Conservation (phyloP, 768 basidiomycete genomes). For the Mycena galericulata region DNA sequence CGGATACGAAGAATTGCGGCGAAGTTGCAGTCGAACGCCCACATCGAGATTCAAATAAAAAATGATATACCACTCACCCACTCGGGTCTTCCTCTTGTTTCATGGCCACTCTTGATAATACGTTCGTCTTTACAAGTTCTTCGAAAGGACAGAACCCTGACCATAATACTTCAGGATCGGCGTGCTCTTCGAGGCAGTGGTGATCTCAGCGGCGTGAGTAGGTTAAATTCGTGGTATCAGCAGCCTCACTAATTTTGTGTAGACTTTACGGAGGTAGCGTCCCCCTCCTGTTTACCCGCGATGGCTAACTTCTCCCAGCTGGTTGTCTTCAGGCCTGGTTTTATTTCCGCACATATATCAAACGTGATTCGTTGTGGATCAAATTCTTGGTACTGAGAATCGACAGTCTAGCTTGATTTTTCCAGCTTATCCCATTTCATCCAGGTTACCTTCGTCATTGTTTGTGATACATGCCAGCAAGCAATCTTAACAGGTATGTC, state of each 20-base stretch:
- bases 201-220: slow-evolving; percentile 20
- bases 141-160: too few relatives aligned
- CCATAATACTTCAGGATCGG: not conserved
- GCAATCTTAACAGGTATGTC: slow-evolving; percentile 29
- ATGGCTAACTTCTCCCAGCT: not conserved
- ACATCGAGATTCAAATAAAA: too few relatives aligned
- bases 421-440: not conserved
- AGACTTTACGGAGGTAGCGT: slow-evolving; percentile 17
- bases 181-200: slow-evolving; percentile 5
- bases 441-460: slow-evolving; percentile 27
- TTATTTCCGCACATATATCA: slow-evolving; percentile 12
- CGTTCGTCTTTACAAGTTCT: not conserved
- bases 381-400: not conserved
- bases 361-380: slow-evolving; percentile 2
- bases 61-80: too few relatives aligned
- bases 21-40: not conserved
- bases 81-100: too few relatives aligned
- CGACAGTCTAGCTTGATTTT: not conserved
- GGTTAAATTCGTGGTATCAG: too few relatives aligned
- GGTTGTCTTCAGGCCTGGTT: slow-evolving; percentile 23
- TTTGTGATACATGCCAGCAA: slow-evolving; percentile 31
- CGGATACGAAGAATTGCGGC: too few relatives aligned
- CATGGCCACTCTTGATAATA: slow-evolving; percentile 25
- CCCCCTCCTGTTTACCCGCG: not conserved
- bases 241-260: too few relatives aligned